These are phyloP conservation scores for Adenanthera pavonina DNA, from an alignment of 306 rosid genomes.

Conservation along the genomic window DNA sequence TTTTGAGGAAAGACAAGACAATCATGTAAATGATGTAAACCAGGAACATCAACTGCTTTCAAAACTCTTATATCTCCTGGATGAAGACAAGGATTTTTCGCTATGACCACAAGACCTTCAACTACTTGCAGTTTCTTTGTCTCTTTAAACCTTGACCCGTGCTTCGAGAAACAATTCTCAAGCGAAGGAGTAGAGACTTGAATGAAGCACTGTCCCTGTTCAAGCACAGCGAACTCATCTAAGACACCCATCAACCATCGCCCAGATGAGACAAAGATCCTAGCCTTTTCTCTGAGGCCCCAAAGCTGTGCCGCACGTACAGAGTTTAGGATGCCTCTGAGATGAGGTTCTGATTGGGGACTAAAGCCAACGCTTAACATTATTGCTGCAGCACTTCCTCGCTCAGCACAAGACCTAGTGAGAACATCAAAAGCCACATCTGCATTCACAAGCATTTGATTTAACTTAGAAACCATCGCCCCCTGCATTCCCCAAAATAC, in stretches of 20 bases:
- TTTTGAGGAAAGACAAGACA: slow-evolving; percentile 91
- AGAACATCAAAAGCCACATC: slow-evolving; percentile 72
- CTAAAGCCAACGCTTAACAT: slow-evolving; percentile 93
- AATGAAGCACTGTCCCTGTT: slow-evolving; percentile 71
- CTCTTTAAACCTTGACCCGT: slow-evolving; percentile 57
- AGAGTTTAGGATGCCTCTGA: slow-evolving; percentile 69
- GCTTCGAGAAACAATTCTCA: slow-evolving; percentile 65
- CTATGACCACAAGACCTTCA: slow-evolving; percentile 60
- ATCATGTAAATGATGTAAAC: slow-evolving; percentile 74
- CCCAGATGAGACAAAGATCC: slow-evolving; percentile 68
- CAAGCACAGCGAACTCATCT: slow-evolving; percentile 61
- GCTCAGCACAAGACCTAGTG: slow-evolving; percentile 68
- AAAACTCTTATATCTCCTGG: slow-evolving; percentile 83
- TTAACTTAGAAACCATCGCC: slow-evolving; percentile 57
- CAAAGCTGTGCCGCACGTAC: slow-evolving; percentile 67
- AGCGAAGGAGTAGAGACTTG: slow-evolving; percentile 64
- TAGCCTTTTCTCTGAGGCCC: slow-evolving; percentile 73
- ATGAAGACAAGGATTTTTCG: slow-evolving; percentile 77
- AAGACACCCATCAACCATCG: slow-evolving; percentile 76
- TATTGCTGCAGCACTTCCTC: slow-evolving; percentile 83
- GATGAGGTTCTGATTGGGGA: slow-evolving; percentile 87
- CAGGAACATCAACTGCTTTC: slow-evolving; percentile 86
- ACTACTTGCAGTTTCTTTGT: slow-evolving; percentile 54
- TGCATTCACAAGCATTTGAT: slow-evolving; percentile 52
- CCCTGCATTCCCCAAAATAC: slow-evolving; percentile 69